Percentiles rank a stretch among this genome's conserved stretches.
Evolutionary conservation across 1,139 yeast genomes (phyloP).

Genomic region (Pichia sp.): DNA sequence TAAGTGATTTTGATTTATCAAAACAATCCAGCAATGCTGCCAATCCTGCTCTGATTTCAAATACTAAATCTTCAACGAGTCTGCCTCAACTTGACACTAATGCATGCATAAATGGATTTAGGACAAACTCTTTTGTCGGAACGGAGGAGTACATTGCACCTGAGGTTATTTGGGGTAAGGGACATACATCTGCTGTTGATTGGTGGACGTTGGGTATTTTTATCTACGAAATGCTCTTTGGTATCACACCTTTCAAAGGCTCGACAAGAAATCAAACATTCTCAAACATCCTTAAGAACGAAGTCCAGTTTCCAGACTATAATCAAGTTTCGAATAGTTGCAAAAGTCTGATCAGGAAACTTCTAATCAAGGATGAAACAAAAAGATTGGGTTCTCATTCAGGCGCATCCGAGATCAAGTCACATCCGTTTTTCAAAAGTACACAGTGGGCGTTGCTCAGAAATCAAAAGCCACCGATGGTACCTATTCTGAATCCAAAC

Average conservation of each 20-base stretch:
- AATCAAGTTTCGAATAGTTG: constrained; percentile 64
- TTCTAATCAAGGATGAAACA: constrained; percentile 81
- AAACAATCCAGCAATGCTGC: constrained; percentile 76
- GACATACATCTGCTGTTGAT: constrained; percentile 96
- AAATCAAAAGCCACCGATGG: constrained; percentile 91
- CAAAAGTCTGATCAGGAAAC: constrained; percentile 71
- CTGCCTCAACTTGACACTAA: constrained; percentile 70
- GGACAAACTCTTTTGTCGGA: constrained; percentile 96
- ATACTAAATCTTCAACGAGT: constrained; percentile 27
- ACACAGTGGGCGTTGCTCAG: constrained; percentile 94
- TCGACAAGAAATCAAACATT: constrained; percentile 82
- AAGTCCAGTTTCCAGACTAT: constrained; percentile 55
- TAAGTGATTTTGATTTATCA: constrained; percentile 92
- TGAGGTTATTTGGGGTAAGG: constrained; percentile 93
- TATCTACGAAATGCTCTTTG: constrained; percentile 88
- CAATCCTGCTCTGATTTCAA: constrained; percentile 40
- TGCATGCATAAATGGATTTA: constrained; percentile 89
- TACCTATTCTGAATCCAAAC: constrained; percentile 71
- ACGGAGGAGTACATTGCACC: constrained; percentile 98
- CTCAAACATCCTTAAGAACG: constrained; percentile 78
- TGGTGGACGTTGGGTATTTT: constrained; percentile 99
- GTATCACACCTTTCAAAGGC: constrained; percentile 96
- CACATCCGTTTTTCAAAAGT: constrained; percentile 82
- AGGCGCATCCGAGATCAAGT: constrained; percentile 92
- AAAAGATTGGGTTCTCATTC: constrained; percentile 85